Base-by-base conservation (phyloP, 116 monocot species). In the Zostera marina region DNA sequence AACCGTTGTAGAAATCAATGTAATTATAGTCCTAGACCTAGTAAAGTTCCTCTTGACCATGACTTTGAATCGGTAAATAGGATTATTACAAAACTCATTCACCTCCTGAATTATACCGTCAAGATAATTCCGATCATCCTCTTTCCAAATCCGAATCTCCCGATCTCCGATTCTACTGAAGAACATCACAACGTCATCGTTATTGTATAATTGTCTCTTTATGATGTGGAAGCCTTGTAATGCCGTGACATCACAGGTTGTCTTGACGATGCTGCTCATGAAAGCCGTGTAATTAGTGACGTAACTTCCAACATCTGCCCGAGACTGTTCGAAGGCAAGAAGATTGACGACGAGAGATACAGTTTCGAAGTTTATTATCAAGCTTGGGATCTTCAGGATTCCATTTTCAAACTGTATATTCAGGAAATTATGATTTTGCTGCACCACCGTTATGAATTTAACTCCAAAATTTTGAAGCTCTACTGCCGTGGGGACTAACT, bases 211-310 rank as follows among this genome's bases (percentile, higher is more conserved):
- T n/a, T 55, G 11, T 52, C 17, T 63, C 38, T 63, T 45, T 9
- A 76, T 43, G 23, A 76, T 59, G 4, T 56, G 15, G 16, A 14
- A 6, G 11, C 23, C 25, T 13, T 54, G 43, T 5, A 76, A 63
- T 1, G 64, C 25, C 22, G 14, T 59, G 0, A 68, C 59, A 44
- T 71, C 71, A 2, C 13, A 42, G 0, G 57, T 7, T 23, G 67
- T 71, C 63, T 72, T 43, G 46, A 76, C 51, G 40, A 74, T 14
- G 14, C 56, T 41, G 41, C 70, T 62, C 66, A 76, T 66, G 44
- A 76, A 22, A 8, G 41, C 26, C 39, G 41, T 56, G 52, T 58
- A 70, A 32, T 26, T 10, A 1, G 65, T 58, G 25, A 66, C 0
- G 32, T 55, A 23, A 6, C 19, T 47, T 3, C 46, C 51, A 0